These are phyloP conservation scores for Lithocarpus polystachyus DNA, from an alignment of 306 rosid species.

Conservation along the genomic window DNA sequence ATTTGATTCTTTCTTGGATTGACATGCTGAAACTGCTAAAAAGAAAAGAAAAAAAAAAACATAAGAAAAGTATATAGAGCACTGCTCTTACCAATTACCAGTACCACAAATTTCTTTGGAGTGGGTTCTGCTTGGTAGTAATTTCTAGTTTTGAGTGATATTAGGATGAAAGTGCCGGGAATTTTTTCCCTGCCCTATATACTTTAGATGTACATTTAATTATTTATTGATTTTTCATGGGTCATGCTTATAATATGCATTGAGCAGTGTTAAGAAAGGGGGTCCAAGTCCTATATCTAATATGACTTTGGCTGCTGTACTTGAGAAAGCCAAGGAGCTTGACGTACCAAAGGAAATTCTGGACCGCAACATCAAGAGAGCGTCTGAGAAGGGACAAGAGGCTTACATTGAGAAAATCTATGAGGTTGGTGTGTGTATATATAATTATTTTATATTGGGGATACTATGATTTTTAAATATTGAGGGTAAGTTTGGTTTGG, in stretches of 20 bases:
- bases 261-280: conserved; percentile 62
- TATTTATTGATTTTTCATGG: neutral
- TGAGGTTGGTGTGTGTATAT: conserved; percentile 52
- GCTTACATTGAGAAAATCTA: conserved; percentile 82
- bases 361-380: conserved; percentile 85
- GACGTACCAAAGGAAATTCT: conserved; percentile 88
- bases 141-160: neutral
- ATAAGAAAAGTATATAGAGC: neutral
- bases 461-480: neutral
- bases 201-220: neutral
- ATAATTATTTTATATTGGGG: conserved; percentile 9
- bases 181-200: neutral
- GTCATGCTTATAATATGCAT: neutral
- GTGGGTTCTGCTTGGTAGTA: neutral
- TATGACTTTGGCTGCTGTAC: conserved; percentile 64
- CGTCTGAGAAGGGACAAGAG: conserved; percentile 92
- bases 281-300: conserved; percentile 77
- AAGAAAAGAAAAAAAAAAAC: rapidly evolving
- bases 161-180: neutral
- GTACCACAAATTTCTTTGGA: conserved; percentile 4
- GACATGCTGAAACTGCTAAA: neutral
- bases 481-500: conserved; percentile 1
- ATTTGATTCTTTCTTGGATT: neutral
- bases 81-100: neutral
- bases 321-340: conserved; percentile 90